Evolutionary conservation across 495 filamentous ascomycete genomes (phyloP), one percentile per base, ranked within the genome.

Genomic region (Pyronema domesticum): DNA sequence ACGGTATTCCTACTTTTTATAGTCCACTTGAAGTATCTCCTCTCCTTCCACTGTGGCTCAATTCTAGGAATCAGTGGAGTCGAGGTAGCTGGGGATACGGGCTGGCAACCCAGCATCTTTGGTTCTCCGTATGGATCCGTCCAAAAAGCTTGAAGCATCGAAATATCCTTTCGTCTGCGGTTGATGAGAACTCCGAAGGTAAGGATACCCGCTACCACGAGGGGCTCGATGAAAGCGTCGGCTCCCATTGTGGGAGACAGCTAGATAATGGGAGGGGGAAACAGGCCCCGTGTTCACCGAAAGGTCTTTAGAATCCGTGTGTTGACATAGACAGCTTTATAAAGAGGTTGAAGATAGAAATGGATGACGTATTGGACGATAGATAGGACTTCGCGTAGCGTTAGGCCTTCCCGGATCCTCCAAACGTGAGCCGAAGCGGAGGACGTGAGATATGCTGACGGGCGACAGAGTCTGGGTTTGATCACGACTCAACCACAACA

Each of bases 161-260:
- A 42, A 42, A 42, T 6, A 42, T 42, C 46, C 48, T 59, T 51
- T 13, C 59, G 55, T n/a, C 57, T 60, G 17, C 57, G 53, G 44
- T 64, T 62, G 40, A 59, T 55, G 35, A 63, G 14, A 15, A 63
- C 57, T 8, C 61, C 54, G 53, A 46, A 46, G 18, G 57, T 53
- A 5, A 64, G 46, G 23, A 63, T 64, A n/a, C 49, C 48, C 33
- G 54, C 45, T 30, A 63, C 61, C 48, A 64, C 54, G 13, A 63
- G 39, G 7, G 57, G 61, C 23, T 63, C 61, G 3, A 60, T 49
- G 53, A 55, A 63, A 35, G 57, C 57, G 40, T 59, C 60, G 51
- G 33, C 14, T 19, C 51, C 51, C 51, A 53, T 53, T 1, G 23
- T 30, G 23, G 23, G 23, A 30, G 5, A 30, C 23, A 30, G 23